Evolutionary conservation across 2,329 filamentous ascomycete genomes (phyloP), one percentile per base, ranked within the genome.

Genomic region (Tolypocladium endophyticum): DNA sequence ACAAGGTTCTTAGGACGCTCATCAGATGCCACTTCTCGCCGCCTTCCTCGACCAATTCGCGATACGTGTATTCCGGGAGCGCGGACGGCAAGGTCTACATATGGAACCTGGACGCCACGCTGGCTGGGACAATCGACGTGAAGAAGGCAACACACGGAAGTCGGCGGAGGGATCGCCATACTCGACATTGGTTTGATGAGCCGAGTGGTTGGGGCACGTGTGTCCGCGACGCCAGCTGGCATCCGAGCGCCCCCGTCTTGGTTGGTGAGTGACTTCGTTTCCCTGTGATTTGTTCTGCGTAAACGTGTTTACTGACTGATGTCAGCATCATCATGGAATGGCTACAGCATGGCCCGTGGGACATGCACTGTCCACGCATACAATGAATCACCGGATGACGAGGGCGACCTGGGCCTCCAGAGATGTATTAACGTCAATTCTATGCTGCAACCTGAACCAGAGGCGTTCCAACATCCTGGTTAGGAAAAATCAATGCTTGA

Each of bases 1-100:
- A 99, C 74, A 84, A 83, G 63, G 91, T 99, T 16, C 81, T 95
- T 62, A 88, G 90, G 68, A 97, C 94, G 1, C 79, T 97, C 47
- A 97, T 97, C 65, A 82, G 94, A 62, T 97, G 94, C 69, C 93
- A 97, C 74, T 99, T 99, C 74, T 94, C 90, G 38, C 94, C 94
- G 0, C 86, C 90, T 0, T 85, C 82, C 14, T 92, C 90, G 69
- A 93, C 91, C 2, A 89, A 97, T 70, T 92, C 89, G 11, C 83
- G 91, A 66, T 97, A 97, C 70, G 92, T 99, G 28, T 97, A 97
- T 74, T 89, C 88, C 25, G 94, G 94, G 28, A 95, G 90, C 67
- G 86, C 90, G 64, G 91, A 97, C 65, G 94, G 94, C 56, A 89
- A 88, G 61, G 89, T 97, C 0, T 93, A 92, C 66, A 83, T 97